Percentiles rank a stretch among this genome's conserved stretches.
phyloP scores from a whole-genome alignment of 306 rosid genomes.

The Cercis canadensis region DNA sequence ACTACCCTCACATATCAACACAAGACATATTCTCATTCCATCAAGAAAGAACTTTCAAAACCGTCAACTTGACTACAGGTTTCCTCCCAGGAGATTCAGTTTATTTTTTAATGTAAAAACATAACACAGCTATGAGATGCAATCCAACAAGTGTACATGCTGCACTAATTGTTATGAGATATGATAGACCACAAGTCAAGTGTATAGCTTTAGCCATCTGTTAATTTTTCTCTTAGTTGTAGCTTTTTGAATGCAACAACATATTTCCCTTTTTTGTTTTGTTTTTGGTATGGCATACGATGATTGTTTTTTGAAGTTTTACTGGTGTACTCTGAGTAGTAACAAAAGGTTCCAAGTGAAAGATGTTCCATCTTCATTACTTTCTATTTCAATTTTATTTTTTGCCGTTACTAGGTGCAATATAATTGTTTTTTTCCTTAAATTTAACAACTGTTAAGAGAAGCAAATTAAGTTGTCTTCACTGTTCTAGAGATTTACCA shows the following conservation, averaged over 20 bases:
- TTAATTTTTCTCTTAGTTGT: slow-evolving; percentile 30
- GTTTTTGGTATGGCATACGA: neutral
- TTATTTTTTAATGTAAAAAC: slow-evolving; percentile 1
- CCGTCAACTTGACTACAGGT: slow-evolving; percentile 41
- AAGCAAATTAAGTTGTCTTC: no score
- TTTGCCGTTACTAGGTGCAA: no score
- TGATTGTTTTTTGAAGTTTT: neutral
- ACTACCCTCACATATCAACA: slow-evolving; percentile 83
- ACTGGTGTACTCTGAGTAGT: neutral
- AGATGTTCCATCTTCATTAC: no score
- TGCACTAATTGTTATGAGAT: slow-evolving; percentile 32
- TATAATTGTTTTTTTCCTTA: no score
- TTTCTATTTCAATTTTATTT: no score
- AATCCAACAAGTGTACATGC: slow-evolving; percentile 31
- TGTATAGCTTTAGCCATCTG: slow-evolving; percentile 35
- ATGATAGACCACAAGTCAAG: slow-evolving; percentile 37
- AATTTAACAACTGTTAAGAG: no score
- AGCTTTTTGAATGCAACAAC: slow-evolving; percentile 6
- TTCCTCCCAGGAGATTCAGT: neutral
- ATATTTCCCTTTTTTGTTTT: neutral
- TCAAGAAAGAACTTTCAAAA: slow-evolving; percentile 64
- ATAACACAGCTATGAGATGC: slow-evolving; percentile 23
- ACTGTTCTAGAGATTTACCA: no score
- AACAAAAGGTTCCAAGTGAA: no score
- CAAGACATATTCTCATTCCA: slow-evolving; percentile 72